A percentile compares a stretch with the other conserved stretches of the same genome.
These are phyloP conservation scores for Gaeumannomyces tritici DNA, from an alignment of 2,329 filamentous ascomycete genomes.

Conservation along the genomic window DNA sequence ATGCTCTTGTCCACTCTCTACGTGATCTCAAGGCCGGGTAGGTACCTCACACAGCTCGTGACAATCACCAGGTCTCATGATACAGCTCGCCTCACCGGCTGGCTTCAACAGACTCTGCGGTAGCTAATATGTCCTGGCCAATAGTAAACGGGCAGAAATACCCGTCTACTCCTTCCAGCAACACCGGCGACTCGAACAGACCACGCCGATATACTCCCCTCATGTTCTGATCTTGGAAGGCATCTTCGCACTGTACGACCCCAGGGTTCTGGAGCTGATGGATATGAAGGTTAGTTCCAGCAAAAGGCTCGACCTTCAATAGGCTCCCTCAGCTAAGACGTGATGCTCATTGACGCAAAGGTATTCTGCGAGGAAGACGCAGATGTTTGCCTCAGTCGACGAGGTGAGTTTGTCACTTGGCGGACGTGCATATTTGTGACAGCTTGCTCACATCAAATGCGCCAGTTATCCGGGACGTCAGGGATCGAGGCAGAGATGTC, in stretches of 20 bases:
- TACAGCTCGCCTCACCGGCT: background rate
- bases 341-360: constrained; percentile 24
- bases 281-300: constrained; percentile 68
- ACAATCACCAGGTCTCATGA: background rate
- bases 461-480: constrained; percentile 75
- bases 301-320: background rate
- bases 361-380: constrained; percentile 96
- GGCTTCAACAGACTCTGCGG: background rate
- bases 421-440: no score
- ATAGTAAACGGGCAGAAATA: constrained; percentile 77
- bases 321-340: background rate
- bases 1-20: constrained; percentile 70
- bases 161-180: constrained; percentile 93
- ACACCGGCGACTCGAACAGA: constrained; percentile 69
- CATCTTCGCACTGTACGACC: constrained; percentile 89
- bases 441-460: background rate
- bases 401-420: constrained; percentile 48
- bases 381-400: constrained; percentile 82
- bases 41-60: constrained; percentile 13
- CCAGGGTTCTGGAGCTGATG: constrained; percentile 71
- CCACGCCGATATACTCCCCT: constrained; percentile 87
- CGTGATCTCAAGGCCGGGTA: constrained; percentile 88
- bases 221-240: constrained; percentile 93
- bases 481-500: constrained; percentile 80
- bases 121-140: background rate